Evolutionary conservation across 352 stramenopile genomes (phyloP), one percentile per base, ranked within the genome.

Genomic region (Pythium utonaiense): DNA sequence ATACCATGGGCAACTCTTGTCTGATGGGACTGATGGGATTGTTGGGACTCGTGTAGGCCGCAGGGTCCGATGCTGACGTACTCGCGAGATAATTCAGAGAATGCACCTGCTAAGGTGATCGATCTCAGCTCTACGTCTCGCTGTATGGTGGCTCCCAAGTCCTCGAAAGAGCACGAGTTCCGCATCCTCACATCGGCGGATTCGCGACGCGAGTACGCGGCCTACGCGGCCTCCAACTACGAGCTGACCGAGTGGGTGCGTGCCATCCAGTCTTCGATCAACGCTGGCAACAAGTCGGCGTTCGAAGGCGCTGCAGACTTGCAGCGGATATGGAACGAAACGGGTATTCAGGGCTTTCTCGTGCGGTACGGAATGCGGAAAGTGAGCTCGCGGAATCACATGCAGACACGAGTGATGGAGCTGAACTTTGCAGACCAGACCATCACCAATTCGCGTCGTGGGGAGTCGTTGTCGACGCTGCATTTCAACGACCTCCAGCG

Each of bases 371-470:
- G 86, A 14, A 75, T 95, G 9, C 83, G 86, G 40, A 95, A 95
- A 60, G 80, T 79, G 51, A 93, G 80, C 42, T 78, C 71, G 13
- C 72, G 82, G 28, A 91, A 91, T 67, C 78, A 86, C 40, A 72
- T 95, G 57, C 86, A 92, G 57, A 95, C 86, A 47, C 77, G 86
- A 30, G 83, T 95, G 30, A 70, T 95, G 8, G 86, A 95, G 58
- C 67, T 95, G 19, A 95, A 95, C 42, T 95, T 95, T 70, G 84
- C 84, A 9, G 86, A 95, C 34, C 81, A 92, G 57, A 91, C 82
- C 0, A 82, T 95, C 59, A 89, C 75, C 8, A 89, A 89, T 54
- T 89, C 83, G 13, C 80, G 83, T 7, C 77, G 86, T 42, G 83
- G 86, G 9, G 83, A 95, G 38, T 89, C 83, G 6, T 66, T 95